Evolutionary conservation across 805 yeast species (phyloP), one percentile per base, ranked within the genome.

Genomic region (Debaryomyces maramus): DNA sequence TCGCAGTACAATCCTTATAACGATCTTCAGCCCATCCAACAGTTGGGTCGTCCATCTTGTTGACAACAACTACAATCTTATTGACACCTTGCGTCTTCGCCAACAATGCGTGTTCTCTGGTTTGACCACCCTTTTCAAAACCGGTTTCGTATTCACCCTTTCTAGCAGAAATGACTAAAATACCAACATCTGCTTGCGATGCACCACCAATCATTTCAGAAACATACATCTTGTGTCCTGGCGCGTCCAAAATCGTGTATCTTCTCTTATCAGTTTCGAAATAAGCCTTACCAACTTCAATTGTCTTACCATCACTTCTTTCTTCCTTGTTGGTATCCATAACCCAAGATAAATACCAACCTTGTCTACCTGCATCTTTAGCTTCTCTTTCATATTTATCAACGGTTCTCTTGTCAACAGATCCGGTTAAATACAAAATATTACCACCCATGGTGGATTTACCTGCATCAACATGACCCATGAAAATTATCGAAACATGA

Each of bases 401-500:
- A 51, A 93, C 93, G 15, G 97, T 91, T 73, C 99, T 87, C 77
- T 93, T 93, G 68, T 93, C 99, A 45, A 93, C 99, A 34, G 97
- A 88, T 46, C 98, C 98, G 16, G 98, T 91, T 58, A 93, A 73
- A 61, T 75, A 91, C 49, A 93, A 77, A 53, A 93, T 73, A 69
- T 93, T 93, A 71, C 99, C 99, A 64, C 99, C 99, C 96, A 93
- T 91, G 45, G 99, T 93, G 38, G 97, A 88, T 69, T 93, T 93
- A 63, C 99, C 99, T 24, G 99, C 99, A 77, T 93, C 99, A 52
- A 93, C 99, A 62, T 93, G 99, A 55, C 99, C 99, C 98, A 93
- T 93, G 70, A 93, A 93, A 53, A 93, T 88, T 53, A 93, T 85
- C 14, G 97, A 90, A 62, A 93, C 79, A 70, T 93, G 99, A 63